phyloP scores from a whole-genome alignment of 106 monocot genomes.

The Alisma plantagoaquatica region DNA sequence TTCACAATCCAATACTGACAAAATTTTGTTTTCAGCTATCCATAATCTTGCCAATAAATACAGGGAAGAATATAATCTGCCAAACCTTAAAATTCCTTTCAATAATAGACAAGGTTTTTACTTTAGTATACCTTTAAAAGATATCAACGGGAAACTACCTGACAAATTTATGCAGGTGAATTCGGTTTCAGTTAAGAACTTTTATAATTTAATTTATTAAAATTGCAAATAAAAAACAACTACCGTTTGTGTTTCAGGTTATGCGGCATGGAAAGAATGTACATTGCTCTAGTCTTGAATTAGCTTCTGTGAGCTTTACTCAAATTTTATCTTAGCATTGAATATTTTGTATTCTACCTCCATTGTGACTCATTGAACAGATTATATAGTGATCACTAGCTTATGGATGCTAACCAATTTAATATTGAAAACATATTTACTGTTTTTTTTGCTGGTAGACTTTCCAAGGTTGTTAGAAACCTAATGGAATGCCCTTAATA shows the following conservation, averaged over 20 bases:
- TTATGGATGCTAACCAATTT: too few relatives aligned
- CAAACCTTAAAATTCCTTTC: constrained; percentile 84
- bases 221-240: background rate
- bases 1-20: constrained; percentile 10
- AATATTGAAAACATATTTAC: too few relatives aligned
- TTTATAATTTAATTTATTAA: constrained; percentile 4
- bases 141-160: constrained; percentile 71
- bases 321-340: too few relatives aligned
- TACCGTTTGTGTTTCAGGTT: constrained; percentile 31
- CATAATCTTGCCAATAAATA: constrained; percentile 89
- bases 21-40: constrained; percentile 53
- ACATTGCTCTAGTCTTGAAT: constrained; percentile 93
- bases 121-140: constrained; percentile 83
- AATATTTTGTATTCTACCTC: too few relatives aligned
- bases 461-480: too few relatives aligned
- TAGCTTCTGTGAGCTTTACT: constrained; percentile 91
- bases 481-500: too few relatives aligned
- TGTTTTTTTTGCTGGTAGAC: too few relatives aligned
- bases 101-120: constrained; percentile 93
- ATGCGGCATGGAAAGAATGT: constrained; percentile 85
- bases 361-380: too few relatives aligned
- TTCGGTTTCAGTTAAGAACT: too few relatives aligned
- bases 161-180: constrained; percentile 87
- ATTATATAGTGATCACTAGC: too few relatives aligned
- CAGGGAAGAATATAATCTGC: constrained; percentile 75